Base-by-base conservation (phyloP, 2,329 filamentous ascomycete genomes). In the Apiospora arundinis region DNA sequence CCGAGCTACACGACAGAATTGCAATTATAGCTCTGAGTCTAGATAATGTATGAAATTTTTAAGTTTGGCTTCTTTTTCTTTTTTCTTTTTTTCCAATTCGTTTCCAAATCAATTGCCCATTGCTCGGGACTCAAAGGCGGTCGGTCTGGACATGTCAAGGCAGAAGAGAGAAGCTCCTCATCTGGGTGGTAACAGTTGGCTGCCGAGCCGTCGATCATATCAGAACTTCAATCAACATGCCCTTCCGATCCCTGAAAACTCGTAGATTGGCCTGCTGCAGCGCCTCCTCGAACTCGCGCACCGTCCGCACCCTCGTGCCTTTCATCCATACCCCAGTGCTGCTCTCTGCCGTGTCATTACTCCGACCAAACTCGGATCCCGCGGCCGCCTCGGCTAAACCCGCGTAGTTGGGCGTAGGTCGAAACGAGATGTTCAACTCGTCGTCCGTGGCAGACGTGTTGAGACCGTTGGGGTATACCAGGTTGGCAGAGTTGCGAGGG, bases 241-340 rank as follows among this genome's bases (percentile, higher is more conserved):
- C 52, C 18, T 60, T 60, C 52, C 28, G 7, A 16, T 32, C 28
- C 16, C 21, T 21, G 16, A 2, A 16, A 21, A 60, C 52, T 18
- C 52, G 25, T 2, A 32, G 1, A 60, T 21, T 86, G 0, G 88
- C 88, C 74, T 86, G 80, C 76, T 82, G 81, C 68, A 90, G 77
- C 45, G 86, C 83, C 1, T 74, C 76, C 63, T 87, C 84, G 9
- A 90, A 80, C 23, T 86, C 83, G 2, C 80, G 80, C 0, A 82
- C 81, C 69, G 85, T 82, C 63, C 85, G 84, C 0, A 88, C 86
- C 68, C 79, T 80, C 0, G 84, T 85, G 0, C 88, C 82, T 70
- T 85, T 85, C 9, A 90, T 78, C 25, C 71, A 68, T 46, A 18
- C 74, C 75, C 7, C 25, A 14, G 49, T 28, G 23, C 4, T 4